Conservation (phyloP, 2,329 filamentous ascomycete genomes). For the Phaeosphaeriaceae sp. region DNA sequence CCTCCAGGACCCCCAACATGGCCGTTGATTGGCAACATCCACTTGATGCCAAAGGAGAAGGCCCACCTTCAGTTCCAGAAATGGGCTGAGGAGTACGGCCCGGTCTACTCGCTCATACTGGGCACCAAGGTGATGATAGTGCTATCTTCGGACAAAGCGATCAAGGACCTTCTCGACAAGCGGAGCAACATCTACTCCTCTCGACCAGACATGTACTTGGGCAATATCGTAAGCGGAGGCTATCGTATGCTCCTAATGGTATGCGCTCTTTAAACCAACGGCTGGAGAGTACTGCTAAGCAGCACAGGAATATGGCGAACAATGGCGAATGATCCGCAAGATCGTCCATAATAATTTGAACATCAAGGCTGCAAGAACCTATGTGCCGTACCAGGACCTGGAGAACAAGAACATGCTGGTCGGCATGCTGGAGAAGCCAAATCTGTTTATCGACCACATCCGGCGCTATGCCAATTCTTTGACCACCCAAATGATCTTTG, state of each 20-base stretch:
- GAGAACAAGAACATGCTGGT: conserved; percentile 63
- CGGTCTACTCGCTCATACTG: conserved; percentile 60
- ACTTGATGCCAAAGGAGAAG: conserved; percentile 55
- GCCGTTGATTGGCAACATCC: conserved; percentile 61
- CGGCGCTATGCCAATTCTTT: conserved; percentile 58
- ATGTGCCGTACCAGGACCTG: conserved; percentile 61
- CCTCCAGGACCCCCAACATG: conserved; percentile 61
- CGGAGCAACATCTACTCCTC: conserved; percentile 59
- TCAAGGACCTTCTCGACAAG: conserved; percentile 62
- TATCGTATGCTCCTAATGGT: conserved; percentile 22
- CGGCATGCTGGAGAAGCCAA: conserved; percentile 55
- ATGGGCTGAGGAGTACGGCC: conserved; percentile 61
- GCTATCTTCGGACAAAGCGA: conserved; percentile 52
- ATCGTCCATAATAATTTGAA: conserved; percentile 29
- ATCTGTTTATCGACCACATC: conserved; percentile 54
- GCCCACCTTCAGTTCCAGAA: conserved; percentile 58
- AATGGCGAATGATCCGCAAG: conserved; percentile 26
- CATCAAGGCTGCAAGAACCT: conserved; percentile 23
- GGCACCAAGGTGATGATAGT: conserved; percentile 59
- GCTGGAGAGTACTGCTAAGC: background rate
- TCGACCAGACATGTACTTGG: conserved; percentile 44
- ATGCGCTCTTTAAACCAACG: background rate
- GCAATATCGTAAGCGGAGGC: conserved; percentile 14
- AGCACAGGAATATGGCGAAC: conserved; percentile 19
- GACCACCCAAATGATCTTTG: conserved; percentile 60